Conservation (phyloP, 305 asterid genomes). For the Fraxinus paxiana region DNA sequence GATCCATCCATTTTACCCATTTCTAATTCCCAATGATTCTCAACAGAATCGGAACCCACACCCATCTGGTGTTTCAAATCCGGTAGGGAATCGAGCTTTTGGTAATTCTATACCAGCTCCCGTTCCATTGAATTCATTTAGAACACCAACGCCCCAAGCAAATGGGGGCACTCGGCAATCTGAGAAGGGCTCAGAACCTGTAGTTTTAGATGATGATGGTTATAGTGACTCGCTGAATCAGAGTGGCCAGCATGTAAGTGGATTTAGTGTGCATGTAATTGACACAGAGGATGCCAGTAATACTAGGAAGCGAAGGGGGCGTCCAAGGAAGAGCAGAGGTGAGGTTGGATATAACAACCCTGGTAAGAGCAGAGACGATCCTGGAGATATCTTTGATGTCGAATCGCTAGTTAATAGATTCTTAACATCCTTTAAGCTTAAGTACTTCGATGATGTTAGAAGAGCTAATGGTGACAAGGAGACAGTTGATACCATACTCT, state of each 20-base stretch:
- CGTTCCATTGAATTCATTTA: slow-evolving; percentile 62
- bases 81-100: slow-evolving; percentile 31
- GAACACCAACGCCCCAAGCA: slow-evolving; percentile 48
- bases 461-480: slow-evolving; percentile 50
- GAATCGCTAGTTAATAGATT: slow-evolving; percentile 43
- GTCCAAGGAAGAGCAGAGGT: slow-evolving; percentile 35
- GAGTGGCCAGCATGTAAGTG: slow-evolving; percentile 40
- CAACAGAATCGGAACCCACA: slow-evolving; percentile 25
- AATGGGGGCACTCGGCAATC: slow-evolving; percentile 48
- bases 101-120: slow-evolving; percentile 55
- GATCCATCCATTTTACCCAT: slow-evolving; percentile 70
- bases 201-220: slow-evolving; percentile 35
- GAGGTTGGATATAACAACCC: slow-evolving; percentile 29
- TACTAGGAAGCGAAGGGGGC: slow-evolving; percentile 46
- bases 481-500: slow-evolving; percentile 29
- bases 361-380: slow-evolving; percentile 37
- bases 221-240: slow-evolving; percentile 30
- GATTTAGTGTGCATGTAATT: slow-evolving; percentile 34
- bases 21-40: slow-evolving; percentile 35
- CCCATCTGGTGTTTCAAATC: slow-evolving; percentile 26
- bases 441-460: slow-evolving; percentile 44
- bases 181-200: slow-evolving; percentile 32
- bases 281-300: slow-evolving; percentile 43
- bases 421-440: slow-evolving; percentile 43
- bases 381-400: slow-evolving; percentile 36